Percentiles rank a stretch among this genome's conserved stretches.
phyloP scores from a whole-genome alignment of 2,329 filamentous ascomycete genomes.

The Cladophialophora bantiana region DNA sequence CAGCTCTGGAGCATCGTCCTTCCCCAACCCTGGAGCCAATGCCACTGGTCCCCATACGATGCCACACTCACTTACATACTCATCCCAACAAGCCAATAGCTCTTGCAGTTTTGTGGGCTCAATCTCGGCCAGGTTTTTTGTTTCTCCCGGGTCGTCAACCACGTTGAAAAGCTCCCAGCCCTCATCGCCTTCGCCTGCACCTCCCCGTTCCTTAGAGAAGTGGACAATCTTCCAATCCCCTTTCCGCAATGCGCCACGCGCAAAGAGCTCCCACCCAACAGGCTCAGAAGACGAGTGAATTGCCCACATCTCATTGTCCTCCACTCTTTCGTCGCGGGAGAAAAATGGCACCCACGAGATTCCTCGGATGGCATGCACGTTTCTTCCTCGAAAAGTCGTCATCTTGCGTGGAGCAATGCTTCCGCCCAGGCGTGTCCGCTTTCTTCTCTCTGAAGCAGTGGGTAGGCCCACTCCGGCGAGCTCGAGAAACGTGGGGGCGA shows the following conservation, averaged over 20 bases:
- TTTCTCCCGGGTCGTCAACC: neutral
- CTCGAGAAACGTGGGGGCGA: conserved; percentile 54
- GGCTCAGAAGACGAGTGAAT: conserved; percentile 45
- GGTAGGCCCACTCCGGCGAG: conserved; percentile 46
- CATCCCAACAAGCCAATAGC: neutral
- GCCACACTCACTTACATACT: conserved; percentile 1
- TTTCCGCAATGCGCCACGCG: conserved; percentile 61
- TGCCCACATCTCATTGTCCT: conserved; percentile 54
- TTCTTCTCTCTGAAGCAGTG: too few relatives aligned
- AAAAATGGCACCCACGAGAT: conserved; percentile 52
- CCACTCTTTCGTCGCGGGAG: conserved; percentile 48
- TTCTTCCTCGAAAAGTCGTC: conserved; percentile 47
- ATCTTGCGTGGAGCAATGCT: conserved; percentile 59
- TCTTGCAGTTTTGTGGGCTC: neutral
- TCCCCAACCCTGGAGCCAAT: conserved; percentile 1
- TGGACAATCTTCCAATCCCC: conserved; percentile 58
- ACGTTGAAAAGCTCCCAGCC: neutral
- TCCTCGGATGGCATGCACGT: conserved; percentile 60
- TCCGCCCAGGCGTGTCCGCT: too few relatives aligned
- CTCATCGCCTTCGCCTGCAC: conserved; percentile 1
- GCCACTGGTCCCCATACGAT: conserved; percentile 6
- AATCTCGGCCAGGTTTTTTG: neutral
- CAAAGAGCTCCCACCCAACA: conserved; percentile 64
- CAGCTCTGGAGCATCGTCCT: conserved; percentile 12
- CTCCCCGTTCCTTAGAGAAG: neutral